Conservation (phyloP, 208 protist genomes). For the Trypanosoma scelopori region DNA sequence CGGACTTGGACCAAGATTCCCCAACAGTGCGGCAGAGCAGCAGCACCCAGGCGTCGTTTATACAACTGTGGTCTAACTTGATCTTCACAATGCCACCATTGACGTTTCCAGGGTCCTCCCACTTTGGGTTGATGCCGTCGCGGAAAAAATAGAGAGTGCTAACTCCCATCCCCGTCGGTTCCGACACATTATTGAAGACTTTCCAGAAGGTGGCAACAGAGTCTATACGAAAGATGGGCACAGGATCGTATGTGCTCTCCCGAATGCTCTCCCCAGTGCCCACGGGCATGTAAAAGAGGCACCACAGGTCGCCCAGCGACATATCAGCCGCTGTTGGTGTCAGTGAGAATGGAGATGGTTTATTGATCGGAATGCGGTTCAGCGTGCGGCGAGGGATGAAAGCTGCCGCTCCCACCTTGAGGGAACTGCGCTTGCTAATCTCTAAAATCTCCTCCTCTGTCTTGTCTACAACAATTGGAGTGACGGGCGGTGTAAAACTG, state of each 20-base stretch:
- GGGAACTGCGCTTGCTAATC: constrained; percentile 55
- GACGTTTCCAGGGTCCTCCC: constrained; percentile 93
- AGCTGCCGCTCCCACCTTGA: constrained; percentile 48
- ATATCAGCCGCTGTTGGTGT: constrained; percentile 53
- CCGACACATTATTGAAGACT: constrained; percentile 93
- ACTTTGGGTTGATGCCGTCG: constrained; percentile 94
- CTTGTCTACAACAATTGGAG: constrained; percentile 36
- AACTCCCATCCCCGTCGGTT: constrained; percentile 62
- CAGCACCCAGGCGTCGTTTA: constrained; percentile 83
- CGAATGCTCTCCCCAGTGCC: constrained; percentile 54
- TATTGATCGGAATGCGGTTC: constrained; percentile 48
- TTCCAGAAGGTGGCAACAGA: constrained; percentile 86
- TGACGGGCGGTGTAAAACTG: constrained; percentile 24
- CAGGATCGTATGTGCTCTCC: constrained; percentile 81
- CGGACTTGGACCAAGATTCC: constrained; percentile 72
- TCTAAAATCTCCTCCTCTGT: constrained; percentile 54
- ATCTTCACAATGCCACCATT: constrained; percentile 84
- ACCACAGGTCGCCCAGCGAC: constrained; percentile 77
- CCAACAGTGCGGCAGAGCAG: constrained; percentile 81
- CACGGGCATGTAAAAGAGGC: constrained; percentile 74
- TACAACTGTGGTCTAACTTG: constrained; percentile 32
- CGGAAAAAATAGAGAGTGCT: constrained; percentile 95
- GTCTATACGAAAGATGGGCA: constrained; percentile 76
- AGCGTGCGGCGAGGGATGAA: constrained; percentile 76
- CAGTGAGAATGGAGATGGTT: constrained; percentile 62